Evolutionary conservation across 768 basidiomycete genomes (phyloP).

Genomic region (Auricularia cornea): DNA sequence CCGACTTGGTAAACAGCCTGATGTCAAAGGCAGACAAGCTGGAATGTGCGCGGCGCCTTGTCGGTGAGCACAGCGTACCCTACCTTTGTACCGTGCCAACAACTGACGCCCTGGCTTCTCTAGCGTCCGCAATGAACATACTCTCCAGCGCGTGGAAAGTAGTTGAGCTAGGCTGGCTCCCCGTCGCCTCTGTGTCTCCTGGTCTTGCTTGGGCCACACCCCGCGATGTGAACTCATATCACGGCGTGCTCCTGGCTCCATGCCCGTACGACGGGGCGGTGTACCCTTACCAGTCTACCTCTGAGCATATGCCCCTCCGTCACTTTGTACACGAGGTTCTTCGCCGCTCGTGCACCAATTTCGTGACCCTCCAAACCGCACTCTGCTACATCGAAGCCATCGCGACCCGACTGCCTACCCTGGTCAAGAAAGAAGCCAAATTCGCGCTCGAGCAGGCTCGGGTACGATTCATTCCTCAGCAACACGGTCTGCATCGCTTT

Average conservation of each 20-base stretch:
- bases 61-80: background rate
- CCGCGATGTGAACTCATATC: background rate
- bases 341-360: slow-evolving; percentile 76
- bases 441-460: slow-evolving; percentile 37
- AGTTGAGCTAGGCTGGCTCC: background rate
- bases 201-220: background rate
- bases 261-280: background rate
- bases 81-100: background rate
- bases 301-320: slow-evolving; percentile 39
- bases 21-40: background rate
- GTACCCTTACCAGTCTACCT: background rate
- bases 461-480: slow-evolving; percentile 12
- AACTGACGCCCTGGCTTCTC: background rate
- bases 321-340: slow-evolving; percentile 85
- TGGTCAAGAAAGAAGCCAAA: slow-evolving; percentile 42
- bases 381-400: slow-evolving; percentile 82
- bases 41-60: background rate
- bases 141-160: background rate
- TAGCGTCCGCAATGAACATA: background rate
- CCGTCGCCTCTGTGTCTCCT: background rate
- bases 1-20: background rate
- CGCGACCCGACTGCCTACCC: slow-evolving; percentile 58
- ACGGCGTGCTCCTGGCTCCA: background rate
- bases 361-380: slow-evolving; percentile 77
- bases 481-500: too few relatives aligned